Percentiles rank a stretch among this genome's conserved stretches.
Conservation (phyloP, 1,284 basidiomycete species). For the Waitea zeae region DNA sequence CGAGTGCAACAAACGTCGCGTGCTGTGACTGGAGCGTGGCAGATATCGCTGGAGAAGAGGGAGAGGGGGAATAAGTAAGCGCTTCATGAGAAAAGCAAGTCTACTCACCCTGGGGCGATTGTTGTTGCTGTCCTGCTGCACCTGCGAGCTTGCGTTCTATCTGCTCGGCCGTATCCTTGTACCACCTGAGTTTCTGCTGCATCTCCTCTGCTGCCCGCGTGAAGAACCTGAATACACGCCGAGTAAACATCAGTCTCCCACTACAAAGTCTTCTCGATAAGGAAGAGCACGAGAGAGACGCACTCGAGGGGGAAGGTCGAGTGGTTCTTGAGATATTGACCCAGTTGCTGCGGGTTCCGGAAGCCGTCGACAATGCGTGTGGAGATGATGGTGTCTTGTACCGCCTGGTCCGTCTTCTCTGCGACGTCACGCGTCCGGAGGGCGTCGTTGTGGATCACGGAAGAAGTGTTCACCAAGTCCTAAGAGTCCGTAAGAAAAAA, state of each 20-base stretch:
- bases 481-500: conserved; percentile 11
- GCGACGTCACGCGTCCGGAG: conserved; percentile 51
- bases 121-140: conserved; percentile 38
- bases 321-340: conserved; percentile 54
- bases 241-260: not conserved
- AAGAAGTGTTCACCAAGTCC: conserved; percentile 44
- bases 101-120: conserved; percentile 56
- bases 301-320: conserved; percentile 73
- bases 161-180: conserved; percentile 44
- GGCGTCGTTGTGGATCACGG: conserved; percentile 49
- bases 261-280: not conserved
- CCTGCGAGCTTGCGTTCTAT: conserved; percentile 66
- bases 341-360: conserved; percentile 38
- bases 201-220: conserved; percentile 53
- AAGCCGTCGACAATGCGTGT: conserved; percentile 62
- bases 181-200: conserved; percentile 54
- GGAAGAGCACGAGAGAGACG: no score
- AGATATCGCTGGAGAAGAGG: conserved; percentile 33
- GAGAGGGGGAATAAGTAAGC: not conserved
- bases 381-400: conserved; percentile 59
- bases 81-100: not conserved
- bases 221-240: conserved; percentile 42
- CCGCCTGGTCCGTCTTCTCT: conserved; percentile 53
- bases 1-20: conserved; percentile 52
- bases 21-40: conserved; percentile 63